phyloP scores from a whole-genome alignment of 2,329 filamentous ascomycete species.

The Scolecobasidium constrictum region DNA sequence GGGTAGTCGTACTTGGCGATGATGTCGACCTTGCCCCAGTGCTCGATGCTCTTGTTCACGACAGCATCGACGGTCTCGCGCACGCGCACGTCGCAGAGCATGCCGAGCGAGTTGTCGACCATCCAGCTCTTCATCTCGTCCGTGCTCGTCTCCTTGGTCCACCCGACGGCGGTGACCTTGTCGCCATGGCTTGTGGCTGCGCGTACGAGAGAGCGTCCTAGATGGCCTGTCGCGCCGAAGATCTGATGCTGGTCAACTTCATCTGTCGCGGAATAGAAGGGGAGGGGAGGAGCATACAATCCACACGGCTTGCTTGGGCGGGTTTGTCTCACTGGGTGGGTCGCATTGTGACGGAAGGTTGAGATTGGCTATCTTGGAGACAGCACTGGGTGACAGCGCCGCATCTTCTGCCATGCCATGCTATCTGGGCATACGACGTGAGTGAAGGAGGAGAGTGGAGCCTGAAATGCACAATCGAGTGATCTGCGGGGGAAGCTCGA shows the following conservation, averaged over 20 bases:
- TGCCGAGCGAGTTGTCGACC: conserved; percentile 55
- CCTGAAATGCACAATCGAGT: neutral
- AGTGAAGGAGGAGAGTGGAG: neutral
- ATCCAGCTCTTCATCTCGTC: conserved; percentile 63
- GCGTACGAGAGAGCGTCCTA: conserved; percentile 83
- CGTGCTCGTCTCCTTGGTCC: conserved; percentile 63
- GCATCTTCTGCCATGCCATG: conserved; percentile 5
- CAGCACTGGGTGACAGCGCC: conserved; percentile 23
- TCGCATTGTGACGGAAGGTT: conserved; percentile 76
- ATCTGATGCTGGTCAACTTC: conserved; percentile 42
- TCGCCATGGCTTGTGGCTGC: conserved; percentile 71
- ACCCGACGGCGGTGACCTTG: conserved; percentile 75
- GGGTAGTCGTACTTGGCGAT: conserved; percentile 55
- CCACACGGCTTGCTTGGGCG: conserved; percentile 72
- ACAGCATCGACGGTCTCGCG: conserved; percentile 65
- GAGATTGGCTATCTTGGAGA: conserved; percentile 29
- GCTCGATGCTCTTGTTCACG: conserved; percentile 57
- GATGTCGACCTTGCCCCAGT: conserved; percentile 75
- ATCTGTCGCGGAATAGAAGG: conserved; percentile 1
- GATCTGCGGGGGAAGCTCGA: conserved; percentile 1
- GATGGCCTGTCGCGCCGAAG: conserved; percentile 94
- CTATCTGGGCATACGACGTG: neutral
- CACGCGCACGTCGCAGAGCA: conserved; percentile 84
- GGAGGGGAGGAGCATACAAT: conserved; percentile 49
- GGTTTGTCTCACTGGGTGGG: conserved; percentile 61